phyloP scores from a whole-genome alignment of 495 filamentous ascomycete species.

The Talaromyces trachyspermus region DNA sequence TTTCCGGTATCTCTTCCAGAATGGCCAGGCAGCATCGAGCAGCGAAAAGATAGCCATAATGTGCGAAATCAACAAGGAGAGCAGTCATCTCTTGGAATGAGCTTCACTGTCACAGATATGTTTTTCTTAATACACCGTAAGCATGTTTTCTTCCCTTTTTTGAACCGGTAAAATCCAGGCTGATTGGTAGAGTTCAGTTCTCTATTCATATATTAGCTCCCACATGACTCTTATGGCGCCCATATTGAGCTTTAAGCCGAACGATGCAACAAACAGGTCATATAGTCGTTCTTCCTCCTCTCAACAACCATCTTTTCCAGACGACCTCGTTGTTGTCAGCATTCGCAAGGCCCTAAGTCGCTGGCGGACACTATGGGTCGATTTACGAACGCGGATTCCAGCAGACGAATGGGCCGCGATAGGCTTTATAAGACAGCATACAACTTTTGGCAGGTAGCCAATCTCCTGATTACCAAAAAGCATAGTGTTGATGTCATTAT shows the following conservation, averaged over 20 bases:
- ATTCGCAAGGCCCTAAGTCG: slow-evolving; percentile 30
- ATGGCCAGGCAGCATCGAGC: slow-evolving; percentile 1
- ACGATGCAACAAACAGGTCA: neutral
- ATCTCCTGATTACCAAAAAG: slow-evolving; percentile 40
- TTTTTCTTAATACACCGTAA: slow-evolving; percentile 39
- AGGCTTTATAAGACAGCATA: slow-evolving; percentile 42
- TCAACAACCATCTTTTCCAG: slow-evolving; percentile 16
- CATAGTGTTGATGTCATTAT: slow-evolving; percentile 40
- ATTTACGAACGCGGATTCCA: slow-evolving; percentile 24
- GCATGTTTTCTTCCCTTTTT: neutral
- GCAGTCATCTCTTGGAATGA: slow-evolving; percentile 11
- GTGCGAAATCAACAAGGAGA: slow-evolving; percentile 6
- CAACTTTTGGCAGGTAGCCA: slow-evolving; percentile 41
- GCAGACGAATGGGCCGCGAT: slow-evolving; percentile 34
- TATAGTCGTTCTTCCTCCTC: slow-evolving; percentile 2
- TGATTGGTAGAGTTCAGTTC: slow-evolving; percentile 18
- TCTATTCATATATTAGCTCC: slow-evolving; percentile 38
- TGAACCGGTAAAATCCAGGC: no score
- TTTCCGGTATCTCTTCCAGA: slow-evolving; percentile 31
- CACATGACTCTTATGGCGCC: slow-evolving; percentile 37
- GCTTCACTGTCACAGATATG: slow-evolving; percentile 32
- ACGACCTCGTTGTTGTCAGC: slow-evolving; percentile 24
- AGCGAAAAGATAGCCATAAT: slow-evolving; percentile 4
- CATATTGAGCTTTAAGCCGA: slow-evolving; percentile 14
- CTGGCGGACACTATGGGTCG: slow-evolving; percentile 34